Evolutionary conservation across 2,329 filamentous ascomycete species (phyloP).

Genomic region (Zymoseptoria crescenta): DNA sequence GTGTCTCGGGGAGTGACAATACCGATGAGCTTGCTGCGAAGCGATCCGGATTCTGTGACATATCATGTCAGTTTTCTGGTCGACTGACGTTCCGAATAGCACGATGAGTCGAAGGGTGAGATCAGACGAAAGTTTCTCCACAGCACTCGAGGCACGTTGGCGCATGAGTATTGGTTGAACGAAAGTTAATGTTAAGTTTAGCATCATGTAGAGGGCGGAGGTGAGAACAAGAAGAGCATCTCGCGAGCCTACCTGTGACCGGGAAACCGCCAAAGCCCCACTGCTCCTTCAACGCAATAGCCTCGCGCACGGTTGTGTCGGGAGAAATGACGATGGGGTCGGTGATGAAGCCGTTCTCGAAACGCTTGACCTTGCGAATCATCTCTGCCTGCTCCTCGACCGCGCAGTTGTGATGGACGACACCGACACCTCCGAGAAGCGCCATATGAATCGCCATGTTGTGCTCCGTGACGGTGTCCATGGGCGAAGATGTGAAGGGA

Average conservation of each 20-base stretch:
- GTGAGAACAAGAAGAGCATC: slow-evolving; percentile 12
- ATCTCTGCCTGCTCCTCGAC: slow-evolving; percentile 95
- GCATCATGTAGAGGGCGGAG: slow-evolving; percentile 59
- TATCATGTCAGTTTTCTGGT: slow-evolving; percentile 4
- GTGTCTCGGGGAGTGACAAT: slow-evolving; percentile 98
- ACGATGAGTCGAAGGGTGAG: not conserved
- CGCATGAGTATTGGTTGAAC: slow-evolving; percentile 86
- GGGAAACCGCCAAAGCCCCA: slow-evolving; percentile 99
- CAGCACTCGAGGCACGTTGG: slow-evolving; percentile 28
- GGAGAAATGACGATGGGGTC: slow-evolving; percentile 90
- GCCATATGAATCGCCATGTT: slow-evolving; percentile 99
- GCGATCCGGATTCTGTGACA: slow-evolving; percentile 72
- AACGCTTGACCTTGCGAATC: slow-evolving; percentile 98
- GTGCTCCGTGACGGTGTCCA: slow-evolving; percentile 99
- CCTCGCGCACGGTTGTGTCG: slow-evolving; percentile 81
- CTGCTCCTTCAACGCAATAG: slow-evolving; percentile 86
- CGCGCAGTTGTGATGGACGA: slow-evolving; percentile 99
- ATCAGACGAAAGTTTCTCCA: slow-evolving; percentile 30
- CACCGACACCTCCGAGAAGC: slow-evolving; percentile 77
- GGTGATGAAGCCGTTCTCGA: slow-evolving; percentile 97
- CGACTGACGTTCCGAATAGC: not conserved
- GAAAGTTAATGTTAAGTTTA: slow-evolving; percentile 89
- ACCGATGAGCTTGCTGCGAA: slow-evolving; percentile 91
- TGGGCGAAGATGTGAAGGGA: slow-evolving; percentile 92
- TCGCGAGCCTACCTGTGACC: slow-evolving; percentile 74